phyloP scores from a whole-genome alignment of 2,329 filamentous ascomycete species.

The Seiridium unicorne region DNA sequence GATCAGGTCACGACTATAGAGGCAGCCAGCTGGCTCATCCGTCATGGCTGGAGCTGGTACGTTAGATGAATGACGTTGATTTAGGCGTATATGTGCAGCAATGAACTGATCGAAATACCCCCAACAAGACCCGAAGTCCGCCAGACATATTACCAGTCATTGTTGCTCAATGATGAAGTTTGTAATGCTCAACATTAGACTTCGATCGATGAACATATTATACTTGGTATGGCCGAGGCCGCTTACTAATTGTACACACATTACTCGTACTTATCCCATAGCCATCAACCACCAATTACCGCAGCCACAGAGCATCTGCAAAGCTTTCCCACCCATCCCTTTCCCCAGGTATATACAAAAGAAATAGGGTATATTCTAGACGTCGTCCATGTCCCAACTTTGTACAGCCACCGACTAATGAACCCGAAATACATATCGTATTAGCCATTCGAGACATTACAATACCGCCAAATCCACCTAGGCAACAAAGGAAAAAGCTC shows the following conservation, averaged over 20 bases:
- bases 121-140: too few species aligned
- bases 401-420: neutral
- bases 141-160: neutral
- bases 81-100: neutral
- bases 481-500: neutral
- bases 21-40: neutral
- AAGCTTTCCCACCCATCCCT: neutral
- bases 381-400: neutral
- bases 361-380: too few species aligned
- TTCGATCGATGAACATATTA: too few species aligned
- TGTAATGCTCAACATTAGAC: too few species aligned
- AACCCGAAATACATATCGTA: neutral
- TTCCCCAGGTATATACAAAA: too few species aligned
- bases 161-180: too few species aligned
- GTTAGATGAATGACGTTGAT: slow-evolving; percentile 4
- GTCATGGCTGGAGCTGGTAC: too few species aligned
- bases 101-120: too few species aligned
- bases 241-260: too few species aligned
- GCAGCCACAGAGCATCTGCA: neutral
- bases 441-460: too few species aligned
- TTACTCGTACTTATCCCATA: neutral
- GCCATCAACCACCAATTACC: neutral
- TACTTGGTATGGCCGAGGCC: too few species aligned
- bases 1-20: neutral
- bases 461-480: too few species aligned